Evolutionary conservation across 1,139 yeast genomes (phyloP), one percentile per base, ranked within the genome.

Genomic region (Schwanniomyces etchellsii): DNA sequence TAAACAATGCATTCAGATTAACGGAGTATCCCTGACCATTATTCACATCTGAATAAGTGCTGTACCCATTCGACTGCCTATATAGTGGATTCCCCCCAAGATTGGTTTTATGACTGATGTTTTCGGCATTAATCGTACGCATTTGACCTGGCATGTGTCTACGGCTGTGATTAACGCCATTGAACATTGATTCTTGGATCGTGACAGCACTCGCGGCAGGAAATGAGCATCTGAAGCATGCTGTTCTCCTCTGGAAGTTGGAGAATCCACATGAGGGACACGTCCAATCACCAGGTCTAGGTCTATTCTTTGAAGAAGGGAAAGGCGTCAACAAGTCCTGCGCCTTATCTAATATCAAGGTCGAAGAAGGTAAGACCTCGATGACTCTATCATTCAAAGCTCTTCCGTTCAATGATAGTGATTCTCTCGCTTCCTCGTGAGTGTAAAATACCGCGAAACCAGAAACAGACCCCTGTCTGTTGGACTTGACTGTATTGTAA

Each of bases 261-360:
- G 95, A 83, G 50, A 89, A 89, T 1, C 96, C 96, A 64, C 97
- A 89, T 5, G 91, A 80, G 12, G 96, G 95, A 57, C 97, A 89
- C 5, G 85, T 84, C 97, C 97, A 89, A 51, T 89, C 97, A 15
- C 97, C 97, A 0, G 96, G 96, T 48, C 97, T 70, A 15, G 96
- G 95, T 44, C 94, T 72, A 53, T 88, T 88, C 47, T 88, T 88
- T 29, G 85, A 79, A 16, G 88, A 80, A 10, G 96, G 95, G 55
- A 89, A 88, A 6, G 94, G 85, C 0, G 85, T 70, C 35, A 89
- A 63, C 30, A 88, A 72, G 25, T 82, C 94, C 41, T 77, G 80
- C 1, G 96, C 96, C 37, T 77, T 72, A 42, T 85, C 95, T 33
- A 89, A 62, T 1, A 89, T 84, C 26, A 71, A 60, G 2, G 80